A percentile compares a stretch with the other conserved stretches of the same genome.
Evolutionary conservation across 257 asterid genomes (phyloP).

Genomic region (Oldenlandia corymbosa): DNA sequence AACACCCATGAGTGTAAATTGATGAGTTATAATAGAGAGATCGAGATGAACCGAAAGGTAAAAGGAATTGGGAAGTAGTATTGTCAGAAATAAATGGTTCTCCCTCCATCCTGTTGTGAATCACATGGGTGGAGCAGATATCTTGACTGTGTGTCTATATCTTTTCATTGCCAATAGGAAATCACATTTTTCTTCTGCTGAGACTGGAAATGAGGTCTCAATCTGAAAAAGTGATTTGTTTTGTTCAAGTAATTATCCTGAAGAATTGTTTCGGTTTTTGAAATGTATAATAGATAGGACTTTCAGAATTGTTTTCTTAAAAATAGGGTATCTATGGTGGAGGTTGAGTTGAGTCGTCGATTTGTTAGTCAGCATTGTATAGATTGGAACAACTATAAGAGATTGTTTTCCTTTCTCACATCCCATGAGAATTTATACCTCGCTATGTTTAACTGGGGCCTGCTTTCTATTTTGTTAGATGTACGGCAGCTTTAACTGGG

Average conservation of each 20-base stretch:
- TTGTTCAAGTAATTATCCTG: too few relatives aligned
- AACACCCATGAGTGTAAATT: not conserved
- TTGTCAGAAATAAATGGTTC: not conserved
- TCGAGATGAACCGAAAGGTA: not conserved
- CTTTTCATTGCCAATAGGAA: too few relatives aligned
- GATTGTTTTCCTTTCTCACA: too few relatives aligned
- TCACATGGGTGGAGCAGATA: not conserved
- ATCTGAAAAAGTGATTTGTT: not conserved
- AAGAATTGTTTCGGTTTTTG: too few relatives aligned
- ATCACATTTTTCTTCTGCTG: not conserved
- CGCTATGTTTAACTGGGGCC: not conserved
- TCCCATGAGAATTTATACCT: too few relatives aligned
- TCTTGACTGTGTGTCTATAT: not conserved
- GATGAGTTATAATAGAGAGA: not conserved
- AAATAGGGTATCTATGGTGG: too few relatives aligned
- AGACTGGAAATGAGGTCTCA: not conserved
- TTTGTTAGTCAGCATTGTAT: too few relatives aligned
- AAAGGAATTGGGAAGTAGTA: not conserved
- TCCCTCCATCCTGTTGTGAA: not conserved
- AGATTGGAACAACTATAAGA: too few relatives aligned
- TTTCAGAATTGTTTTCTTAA: too few relatives aligned
- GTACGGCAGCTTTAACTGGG: not conserved
- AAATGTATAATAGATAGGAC: too few relatives aligned
- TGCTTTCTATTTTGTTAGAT: not conserved
- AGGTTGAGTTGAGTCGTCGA: too few relatives aligned